phyloP scores from a whole-genome alignment of 1,139 yeast genomes.

The Yamadazyma jaroonii region DNA sequence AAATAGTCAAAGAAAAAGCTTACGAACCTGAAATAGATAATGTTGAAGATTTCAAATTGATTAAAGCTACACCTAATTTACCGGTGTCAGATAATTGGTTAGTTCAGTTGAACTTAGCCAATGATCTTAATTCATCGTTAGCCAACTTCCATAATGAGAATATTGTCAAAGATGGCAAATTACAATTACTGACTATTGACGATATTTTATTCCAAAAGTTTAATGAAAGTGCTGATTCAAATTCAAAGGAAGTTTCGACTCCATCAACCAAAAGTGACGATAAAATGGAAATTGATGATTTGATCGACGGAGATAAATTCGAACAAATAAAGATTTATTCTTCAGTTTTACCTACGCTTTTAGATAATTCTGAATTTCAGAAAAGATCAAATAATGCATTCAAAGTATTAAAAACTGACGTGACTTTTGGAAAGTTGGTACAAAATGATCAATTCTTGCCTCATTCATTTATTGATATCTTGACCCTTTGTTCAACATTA shows the following conservation, averaged over 20 bases:
- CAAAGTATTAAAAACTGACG: slow-evolving; percentile 14
- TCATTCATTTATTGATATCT: slow-evolving; percentile 1
- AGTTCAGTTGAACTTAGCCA: slow-evolving; percentile 57
- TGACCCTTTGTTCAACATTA: slow-evolving; percentile 18
- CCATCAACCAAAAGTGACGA: slow-evolving; percentile 18
- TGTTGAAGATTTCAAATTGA: slow-evolving; percentile 29
- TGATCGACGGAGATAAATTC: slow-evolving; percentile 12
- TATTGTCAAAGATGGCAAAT: slow-evolving; percentile 15
- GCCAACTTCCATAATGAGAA: slow-evolving; percentile 22
- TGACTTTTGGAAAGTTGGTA: slow-evolving; percentile 6
- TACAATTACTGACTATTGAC: slow-evolving; percentile 40
- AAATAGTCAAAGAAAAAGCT: slow-evolving; percentile 57
- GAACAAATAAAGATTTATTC: slow-evolving; percentile 11
- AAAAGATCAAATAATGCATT: slow-evolving; percentile 27
- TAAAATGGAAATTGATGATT: slow-evolving; percentile 7
- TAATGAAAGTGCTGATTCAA: slow-evolving; percentile 23
- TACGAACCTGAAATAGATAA: slow-evolving; percentile 60
- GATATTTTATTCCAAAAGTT: slow-evolving; percentile 54
- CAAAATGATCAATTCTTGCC: slow-evolving; percentile 1
- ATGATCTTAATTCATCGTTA: slow-evolving; percentile 50
- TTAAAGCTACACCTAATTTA: slow-evolving; percentile 34
- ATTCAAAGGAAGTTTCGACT: slow-evolving; percentile 20
- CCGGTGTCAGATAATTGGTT: slow-evolving; percentile 62
- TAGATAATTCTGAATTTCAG: slow-evolving; percentile 19
- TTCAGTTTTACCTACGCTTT: slow-evolving; percentile 11